A percentile compares a stretch with the other conserved stretches of the same genome.
These are phyloP conservation scores for Poteriospumella lacustris DNA, from an alignment of 108 stramenopile genomes.

Conservation along the genomic window DNA sequence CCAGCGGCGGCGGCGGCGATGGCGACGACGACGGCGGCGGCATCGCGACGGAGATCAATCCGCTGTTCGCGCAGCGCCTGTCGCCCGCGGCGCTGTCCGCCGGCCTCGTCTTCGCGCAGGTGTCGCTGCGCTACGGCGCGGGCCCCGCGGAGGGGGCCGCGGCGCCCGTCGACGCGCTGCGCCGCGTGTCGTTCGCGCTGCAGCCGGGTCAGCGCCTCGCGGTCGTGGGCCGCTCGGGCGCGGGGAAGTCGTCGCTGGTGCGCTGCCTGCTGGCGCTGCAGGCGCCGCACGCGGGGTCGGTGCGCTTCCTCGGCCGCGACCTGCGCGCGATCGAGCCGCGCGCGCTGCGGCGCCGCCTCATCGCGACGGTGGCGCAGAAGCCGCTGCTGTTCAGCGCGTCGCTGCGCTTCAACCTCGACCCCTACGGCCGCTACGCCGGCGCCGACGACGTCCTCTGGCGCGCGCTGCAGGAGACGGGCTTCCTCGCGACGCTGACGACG, in stretches of 20 bases:
- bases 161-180: background rate
- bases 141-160: background rate
- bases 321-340: background rate
- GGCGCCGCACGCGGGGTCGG: background rate
- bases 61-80: too few relatives aligned
- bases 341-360: background rate
- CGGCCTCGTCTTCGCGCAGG: too few relatives aligned
- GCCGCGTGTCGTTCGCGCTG: background rate
- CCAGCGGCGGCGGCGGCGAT: too few relatives aligned
- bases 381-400: background rate
- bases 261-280: background rate
- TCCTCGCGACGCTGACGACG: too few relatives aligned
- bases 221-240: constrained; percentile 23
- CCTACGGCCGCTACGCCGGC: too few relatives aligned
- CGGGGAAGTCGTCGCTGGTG: constrained; percentile 25
- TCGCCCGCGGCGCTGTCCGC: too few relatives aligned
- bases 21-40: too few relatives aligned
- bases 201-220: background rate
- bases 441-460: too few relatives aligned
- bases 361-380: background rate
- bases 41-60: too few relatives aligned
- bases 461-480: too few relatives aligned
- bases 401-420: background rate
- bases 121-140: background rate
- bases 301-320: background rate